Base-by-base conservation (phyloP, 225 moss, liverwort and hornwort genomes). In the Marchantia paleacea region DNA sequence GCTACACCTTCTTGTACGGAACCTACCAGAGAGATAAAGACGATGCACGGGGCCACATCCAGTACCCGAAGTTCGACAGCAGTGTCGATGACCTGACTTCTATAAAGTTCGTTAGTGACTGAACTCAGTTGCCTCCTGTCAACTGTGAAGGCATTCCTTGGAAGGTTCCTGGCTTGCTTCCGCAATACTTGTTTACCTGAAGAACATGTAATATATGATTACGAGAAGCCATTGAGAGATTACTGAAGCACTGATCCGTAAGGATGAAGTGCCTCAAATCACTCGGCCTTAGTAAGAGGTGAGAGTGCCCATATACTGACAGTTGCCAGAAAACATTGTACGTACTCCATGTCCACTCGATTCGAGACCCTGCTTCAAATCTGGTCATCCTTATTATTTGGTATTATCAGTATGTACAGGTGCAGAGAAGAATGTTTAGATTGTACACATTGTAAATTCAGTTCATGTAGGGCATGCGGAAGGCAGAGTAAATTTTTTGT, bases 1-100 rank as follows among this genome's bases (percentile, higher is more conserved):
- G 91, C 75, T 97, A 97, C 18, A 93, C 96, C 3, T 91, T 94
- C n/a, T 81, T 97, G n/a, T 97, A 97, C 79, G 89, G 91, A 50
- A 94, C 91, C 4, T 97, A 97, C 31, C 28, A 73, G 31, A 87
- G 73, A 65, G 94, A 97, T 79, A 74, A 82, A 70, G 96, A 97
- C 7, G 82, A 85, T 76, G 96, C 92, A 2, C 88, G 89, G 28
- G 78, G 78, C 28, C 89, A 75, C 76, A 24, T 54, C 30, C 30
- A 58, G 60, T 80, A 60, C 67, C 68, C 69, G 31, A 75, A 71
- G 29, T 87, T 84, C 53, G 84, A 87, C 72, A 76, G 81, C 52
- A 84, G 81, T 69, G 86, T 84, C 30, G 84, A 84, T 3, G 86
- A 86, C 65, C 49, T 66, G 1, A 66, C 78, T 14, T 51, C 78